Evolutionary conservation across 495 filamentous ascomycete genomes (phyloP), one percentile per base, ranked within the genome.

Genomic region (Stereocaulon alpinum): DNA sequence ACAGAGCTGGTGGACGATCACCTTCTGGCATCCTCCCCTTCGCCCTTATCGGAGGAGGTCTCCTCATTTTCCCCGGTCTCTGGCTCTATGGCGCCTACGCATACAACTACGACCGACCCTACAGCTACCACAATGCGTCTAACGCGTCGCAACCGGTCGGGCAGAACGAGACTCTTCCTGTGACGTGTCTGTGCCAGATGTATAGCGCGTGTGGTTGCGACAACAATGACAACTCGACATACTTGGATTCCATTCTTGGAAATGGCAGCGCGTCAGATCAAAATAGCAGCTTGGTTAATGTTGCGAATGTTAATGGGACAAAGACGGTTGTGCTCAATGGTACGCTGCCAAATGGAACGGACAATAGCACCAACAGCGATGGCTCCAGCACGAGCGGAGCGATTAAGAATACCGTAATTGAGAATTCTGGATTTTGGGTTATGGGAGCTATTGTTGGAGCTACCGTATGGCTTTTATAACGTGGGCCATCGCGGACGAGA

Each of bases 321-420:
- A 74, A 71, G 47, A 91, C 82, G 18, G 81, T 96, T 60, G 74
- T 89, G 55, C 76, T 96, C 70, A 93, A 94, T 63, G 93, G 93
- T 12, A 91, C 89, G 0, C 71, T 96, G 48, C 82, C 86, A 20
- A 93, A 93, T 65, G 90, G 87, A 29, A 95, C 91, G 2, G 90
- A 88, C 0, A 79, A 81, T 5, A 68, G 78, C 15, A 81, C 30
- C 17, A 59, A 56, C 12, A 55, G 60, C 55, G 63, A 69, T 11
- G 74, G 66, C 17, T n/a, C 48, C 11, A 74, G 66, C 17, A 32
- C 48, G 48, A 74, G 67, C 30, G 68, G 61, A 15, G 71, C 65
- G 42, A 57, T 67, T 27, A 59, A 74, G 32, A 59, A 68, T 49
- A 63, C 59, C 24, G 47, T 82, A 54, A 62, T 76, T 14, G 67